These are phyloP conservation scores for Salvia splendens DNA, from an alignment of 257 asterid species.

Conservation along the genomic window DNA sequence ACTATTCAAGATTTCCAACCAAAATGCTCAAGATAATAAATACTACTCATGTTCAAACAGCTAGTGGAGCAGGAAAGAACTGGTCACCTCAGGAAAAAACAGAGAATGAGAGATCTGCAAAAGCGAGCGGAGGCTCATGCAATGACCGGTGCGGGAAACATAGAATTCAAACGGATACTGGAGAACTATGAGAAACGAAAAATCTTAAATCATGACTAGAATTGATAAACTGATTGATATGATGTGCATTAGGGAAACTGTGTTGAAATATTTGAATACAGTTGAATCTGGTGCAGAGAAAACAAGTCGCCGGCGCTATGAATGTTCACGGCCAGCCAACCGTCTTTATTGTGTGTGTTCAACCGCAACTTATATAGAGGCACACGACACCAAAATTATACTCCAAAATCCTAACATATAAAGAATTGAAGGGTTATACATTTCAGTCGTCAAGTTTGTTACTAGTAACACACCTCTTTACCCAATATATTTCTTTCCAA, in stretches of 20 bases:
- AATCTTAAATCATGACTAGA: conserved; percentile 17
- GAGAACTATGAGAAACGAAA: conserved; percentile 1
- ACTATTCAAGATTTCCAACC: conserved; percentile 33
- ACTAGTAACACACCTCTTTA: too few relatives aligned
- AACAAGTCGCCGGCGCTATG: conserved; percentile 34
- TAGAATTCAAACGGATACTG: not conserved
- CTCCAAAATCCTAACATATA: too few relatives aligned
- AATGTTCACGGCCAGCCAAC: conserved; percentile 40
- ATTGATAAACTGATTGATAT: conserved; percentile 14
- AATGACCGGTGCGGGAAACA: conserved; percentile 16
- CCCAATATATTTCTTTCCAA: too few relatives aligned
- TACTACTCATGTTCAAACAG: conserved; percentile 23
- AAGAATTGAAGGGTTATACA: too few relatives aligned
- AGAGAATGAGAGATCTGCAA: conserved; percentile 27
- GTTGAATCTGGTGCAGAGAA: conserved; percentile 30
- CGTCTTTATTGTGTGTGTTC: not conserved
- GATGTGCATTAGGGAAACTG: conserved; percentile 17
- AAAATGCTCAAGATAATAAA: conserved; percentile 30
- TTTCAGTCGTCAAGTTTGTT: too few relatives aligned
- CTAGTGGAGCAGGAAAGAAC: conserved; percentile 16
- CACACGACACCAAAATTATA: too few relatives aligned
- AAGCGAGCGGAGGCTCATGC: conserved; percentile 26
- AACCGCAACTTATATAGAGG: too few relatives aligned
- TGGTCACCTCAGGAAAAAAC: conserved; percentile 37
- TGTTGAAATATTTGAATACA: conserved; percentile 25